Evolutionary conservation across 148 eudicot genomes (phyloP), one percentile per base, ranked within the genome.

Genomic region (Cornus controversa): DNA sequence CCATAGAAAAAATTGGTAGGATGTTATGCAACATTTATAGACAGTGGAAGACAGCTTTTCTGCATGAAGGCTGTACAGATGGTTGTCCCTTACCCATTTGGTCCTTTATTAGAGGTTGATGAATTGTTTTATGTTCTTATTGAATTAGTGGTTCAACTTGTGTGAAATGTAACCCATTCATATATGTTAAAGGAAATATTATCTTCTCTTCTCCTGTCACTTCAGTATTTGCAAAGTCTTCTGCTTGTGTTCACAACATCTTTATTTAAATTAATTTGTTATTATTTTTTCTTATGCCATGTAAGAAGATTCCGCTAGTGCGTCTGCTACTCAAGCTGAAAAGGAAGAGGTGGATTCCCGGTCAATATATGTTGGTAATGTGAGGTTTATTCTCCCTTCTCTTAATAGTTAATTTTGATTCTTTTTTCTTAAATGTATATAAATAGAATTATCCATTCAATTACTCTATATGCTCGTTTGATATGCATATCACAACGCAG

Each of bases 321-420:
- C 34, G 24, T 82, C 84, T 63, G 84, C 81, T 60, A 73, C 77
- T n/a, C 81, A 82, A 64, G 84, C 84, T 26, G 84, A 82, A 36
- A 82, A 82, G 77, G 84, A 82, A 75, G 81, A 82, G 80, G 81
- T 78, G 25, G 84, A 82, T 63, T 73, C 81, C 8, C 67, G 84
- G 1, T 82, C 84, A 36, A 82, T 82, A 25, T 82, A 77, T 69
- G 84, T 82, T 60, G 84, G 80, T 26, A 82, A 82, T 82, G 84
- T 77, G 71, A 65, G 84, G 70, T 70, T 69, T 34, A 10, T 57
- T 18, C 18, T 60, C 28, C 36, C 42, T 71, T 24, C 40, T 3
- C 23, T 65, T 58, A 73, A 14, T 22, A 18, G 22, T 27, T 73
- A 1, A 64, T n/a, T 66, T 23, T 28, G 14, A 4, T 31, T 73